These are phyloP conservation scores for Macrophomina phaseolina DNA, from an alignment of 2,329 filamentous ascomycete species.

Conservation along the genomic window DNA sequence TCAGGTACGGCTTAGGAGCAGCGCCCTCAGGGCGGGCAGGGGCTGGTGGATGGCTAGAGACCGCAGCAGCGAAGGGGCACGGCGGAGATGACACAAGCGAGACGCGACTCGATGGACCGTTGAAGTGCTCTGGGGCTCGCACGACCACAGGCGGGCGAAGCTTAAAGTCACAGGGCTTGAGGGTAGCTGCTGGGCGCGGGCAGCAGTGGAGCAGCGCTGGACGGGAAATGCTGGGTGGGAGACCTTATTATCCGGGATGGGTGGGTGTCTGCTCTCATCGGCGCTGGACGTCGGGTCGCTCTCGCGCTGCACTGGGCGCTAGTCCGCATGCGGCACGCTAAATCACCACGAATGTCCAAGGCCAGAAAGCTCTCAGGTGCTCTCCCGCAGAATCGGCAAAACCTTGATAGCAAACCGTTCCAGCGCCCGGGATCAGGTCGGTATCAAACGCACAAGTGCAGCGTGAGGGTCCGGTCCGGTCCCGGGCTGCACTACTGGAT, in stretches of 20 bases:
- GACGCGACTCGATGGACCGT: background rate
- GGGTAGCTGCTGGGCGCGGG: background rate
- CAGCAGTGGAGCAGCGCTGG: background rate
- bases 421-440: slow-evolving; percentile 8
- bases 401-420: slow-evolving; percentile 14
- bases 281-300: slow-evolving; percentile 10
- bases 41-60: slow-evolving; percentile 5
- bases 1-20: background rate
- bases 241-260: slow-evolving; percentile 16
- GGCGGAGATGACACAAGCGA: slow-evolving; percentile 27
- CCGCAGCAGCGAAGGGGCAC: slow-evolving; percentile 11
- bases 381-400: slow-evolving; percentile 8
- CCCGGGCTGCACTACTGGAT: slow-evolving; percentile 12
- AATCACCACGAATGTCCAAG: slow-evolving; percentile 17
- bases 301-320: background rate
- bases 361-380: slow-evolving; percentile 17
- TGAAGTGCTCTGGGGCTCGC: background rate
- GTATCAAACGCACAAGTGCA: slow-evolving; percentile 1
- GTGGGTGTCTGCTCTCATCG: slow-evolving; percentile 14
- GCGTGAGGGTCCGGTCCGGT: slow-evolving; percentile 22
- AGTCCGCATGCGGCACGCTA: slow-evolving; percentile 22
- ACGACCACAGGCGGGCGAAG: background rate
- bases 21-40: slow-evolving; percentile 12
- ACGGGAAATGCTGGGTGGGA: background rate
- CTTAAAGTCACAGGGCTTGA: background rate